Percentiles rank a stretch among this genome's conserved stretches.
Conservation (phyloP, 2,329 filamentous ascomycete genomes). For the Aaosphaeria pasadenensis region DNA sequence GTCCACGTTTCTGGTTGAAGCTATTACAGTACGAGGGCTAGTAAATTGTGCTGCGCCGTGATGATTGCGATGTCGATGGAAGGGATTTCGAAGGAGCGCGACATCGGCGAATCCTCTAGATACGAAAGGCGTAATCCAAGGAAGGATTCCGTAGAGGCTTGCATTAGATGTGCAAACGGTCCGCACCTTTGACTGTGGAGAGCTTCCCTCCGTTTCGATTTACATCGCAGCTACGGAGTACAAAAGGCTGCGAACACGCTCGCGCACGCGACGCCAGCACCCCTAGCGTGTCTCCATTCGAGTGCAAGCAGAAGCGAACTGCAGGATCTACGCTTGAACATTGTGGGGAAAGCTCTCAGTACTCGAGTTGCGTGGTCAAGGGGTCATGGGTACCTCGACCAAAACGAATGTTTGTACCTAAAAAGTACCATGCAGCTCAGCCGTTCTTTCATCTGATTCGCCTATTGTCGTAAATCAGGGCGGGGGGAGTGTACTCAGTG, state of each 20-base stretch:
- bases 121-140: background rate
- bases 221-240: conserved; percentile 5
- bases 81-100: background rate
- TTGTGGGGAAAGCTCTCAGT: conserved; percentile 24
- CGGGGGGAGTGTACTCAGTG: conserved; percentile 13
- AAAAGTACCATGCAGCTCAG: conserved; percentile 16
- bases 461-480: conserved; percentile 9
- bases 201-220: conserved; percentile 10
- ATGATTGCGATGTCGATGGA: too few species aligned
- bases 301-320: conserved; percentile 18
- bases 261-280: conserved; percentile 15
- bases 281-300: conserved; percentile 1
- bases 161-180: conserved; percentile 16
- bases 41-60: too few species aligned
- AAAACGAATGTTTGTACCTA: conserved; percentile 19
- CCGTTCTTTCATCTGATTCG: conserved; percentile 17
- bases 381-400: conserved; percentile 16
- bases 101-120: background rate
- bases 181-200: conserved; percentile 6
- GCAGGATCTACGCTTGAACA: conserved; percentile 25
- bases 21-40: too few species aligned
- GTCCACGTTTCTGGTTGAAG: too few species aligned
- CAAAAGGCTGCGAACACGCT: conserved; percentile 16
- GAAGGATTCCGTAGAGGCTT: conserved; percentile 17
- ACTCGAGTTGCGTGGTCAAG: conserved; percentile 11